Evolutionary conservation across 352 stramenopile genomes (phyloP).

Genomic region (Phytophthora pseudosyringae): DNA sequence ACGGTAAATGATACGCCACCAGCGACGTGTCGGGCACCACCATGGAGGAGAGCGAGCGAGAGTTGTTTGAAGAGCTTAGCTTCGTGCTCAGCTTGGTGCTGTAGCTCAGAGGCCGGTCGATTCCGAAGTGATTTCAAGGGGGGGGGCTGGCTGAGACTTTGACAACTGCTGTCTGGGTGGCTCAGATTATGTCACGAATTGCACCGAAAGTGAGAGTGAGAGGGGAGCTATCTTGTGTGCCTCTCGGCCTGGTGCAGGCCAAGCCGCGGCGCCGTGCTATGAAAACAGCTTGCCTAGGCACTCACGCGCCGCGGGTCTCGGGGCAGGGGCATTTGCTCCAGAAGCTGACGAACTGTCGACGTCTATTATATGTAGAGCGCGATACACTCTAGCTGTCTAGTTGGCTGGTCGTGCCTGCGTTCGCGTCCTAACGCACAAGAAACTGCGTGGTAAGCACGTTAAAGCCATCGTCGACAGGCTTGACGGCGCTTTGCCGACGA

Average conservation of each 20-base stretch:
- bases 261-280: conserved; percentile 9
- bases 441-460: conserved; percentile 6
- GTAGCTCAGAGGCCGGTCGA: conserved; percentile 20
- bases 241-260: conserved; percentile 16
- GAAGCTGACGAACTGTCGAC: conserved; percentile 17
- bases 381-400: not conserved
- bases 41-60: conserved; percentile 20
- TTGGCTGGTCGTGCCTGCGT: not conserved
- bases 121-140: conserved; percentile 38
- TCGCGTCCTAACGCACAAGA: not conserved
- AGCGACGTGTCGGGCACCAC: conserved; percentile 31
- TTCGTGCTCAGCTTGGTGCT: not conserved
- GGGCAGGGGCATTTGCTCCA: conserved; percentile 1
- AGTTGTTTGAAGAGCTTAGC: not conserved
- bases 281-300: conserved; percentile 32
- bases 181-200: conserved; percentile 46
- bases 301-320: conserved; percentile 12
- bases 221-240: conserved; percentile 14
- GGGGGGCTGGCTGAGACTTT: conserved; percentile 18
- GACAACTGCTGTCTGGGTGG: conserved; percentile 36
- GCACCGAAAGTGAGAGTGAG: conserved; percentile 41
- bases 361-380: not conserved
- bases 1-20: conserved; percentile 22
- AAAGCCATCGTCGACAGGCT: not conserved
- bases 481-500: conserved; percentile 3